Percentiles rank a stretch among this genome's conserved stretches.
phyloP scores from a whole-genome alignment of 116 monocot genomes.

The Papilionanthe hybrid region DNA sequence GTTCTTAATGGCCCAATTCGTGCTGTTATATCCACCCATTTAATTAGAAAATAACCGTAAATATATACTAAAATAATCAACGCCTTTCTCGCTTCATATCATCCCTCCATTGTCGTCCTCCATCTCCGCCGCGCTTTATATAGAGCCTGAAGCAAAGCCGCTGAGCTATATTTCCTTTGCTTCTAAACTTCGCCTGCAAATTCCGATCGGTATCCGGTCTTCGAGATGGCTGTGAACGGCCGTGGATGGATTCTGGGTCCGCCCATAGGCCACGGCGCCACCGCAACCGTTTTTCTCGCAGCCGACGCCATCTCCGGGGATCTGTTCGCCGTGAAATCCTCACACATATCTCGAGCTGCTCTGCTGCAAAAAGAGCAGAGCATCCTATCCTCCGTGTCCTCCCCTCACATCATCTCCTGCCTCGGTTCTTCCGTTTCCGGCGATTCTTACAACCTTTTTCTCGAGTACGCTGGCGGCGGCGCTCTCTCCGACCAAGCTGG shows the following conservation, averaged over 20 bases:
- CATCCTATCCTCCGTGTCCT: constrained; percentile 28
- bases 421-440: neutral
- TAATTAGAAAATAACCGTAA: too few relatives aligned
- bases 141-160: too few relatives aligned
- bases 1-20: too few relatives aligned
- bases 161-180: too few relatives aligned
- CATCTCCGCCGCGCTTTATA: too few relatives aligned
- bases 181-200: too few relatives aligned
- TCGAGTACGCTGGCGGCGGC: constrained; percentile 31
- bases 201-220: too few relatives aligned
- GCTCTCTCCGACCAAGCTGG: constrained; percentile 22
- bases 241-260: constrained; percentile 24
- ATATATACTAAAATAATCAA: too few relatives aligned
- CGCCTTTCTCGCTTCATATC: too few relatives aligned
- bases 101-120: too few relatives aligned
- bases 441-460: constrained; percentile 16
- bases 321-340: constrained; percentile 39
- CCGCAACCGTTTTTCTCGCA: constrained; percentile 33
- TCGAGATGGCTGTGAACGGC: neutral
- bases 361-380: constrained; percentile 21
- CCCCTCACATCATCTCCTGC: neutral
- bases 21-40: too few relatives aligned
- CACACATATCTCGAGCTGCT: constrained; percentile 10
- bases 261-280: constrained; percentile 33
- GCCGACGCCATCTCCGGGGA: constrained; percentile 10